A percentile compares a stretch with the other conserved stretches of the same genome.
Evolutionary conservation across 441 rosid genomes (phyloP).

Genomic region (Gossypium aridum): DNA sequence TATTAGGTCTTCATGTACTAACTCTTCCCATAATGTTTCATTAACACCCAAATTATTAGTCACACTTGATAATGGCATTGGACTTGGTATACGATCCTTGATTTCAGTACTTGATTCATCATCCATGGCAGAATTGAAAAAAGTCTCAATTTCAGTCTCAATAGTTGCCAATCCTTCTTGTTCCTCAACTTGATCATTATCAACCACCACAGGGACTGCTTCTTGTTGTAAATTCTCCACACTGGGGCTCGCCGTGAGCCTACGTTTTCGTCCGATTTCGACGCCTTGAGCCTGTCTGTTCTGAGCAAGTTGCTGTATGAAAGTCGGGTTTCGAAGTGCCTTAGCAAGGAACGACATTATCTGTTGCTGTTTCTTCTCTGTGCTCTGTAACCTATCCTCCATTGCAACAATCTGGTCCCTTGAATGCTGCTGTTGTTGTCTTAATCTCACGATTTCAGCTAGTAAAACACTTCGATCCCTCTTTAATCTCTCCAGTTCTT

Average conservation of each 20-base stretch:
- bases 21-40: conserved; percentile 41
- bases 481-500: conserved; percentile 53
- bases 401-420: conserved; percentile 37
- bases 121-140: conserved; percentile 36
- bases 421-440: conserved; percentile 70
- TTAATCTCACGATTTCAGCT: conserved; percentile 52
- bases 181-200: conserved; percentile 9
- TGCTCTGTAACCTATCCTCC: conserved; percentile 41
- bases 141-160: conserved; percentile 39
- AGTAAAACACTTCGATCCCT: conserved; percentile 51
- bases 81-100: conserved; percentile 12
- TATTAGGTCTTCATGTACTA: conserved; percentile 32
- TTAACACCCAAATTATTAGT: conserved; percentile 21
- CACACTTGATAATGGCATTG: conserved; percentile 11
- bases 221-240: conserved; percentile 41
- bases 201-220: conserved; percentile 6
- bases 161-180: conserved; percentile 20
- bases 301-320: conserved; percentile 41
- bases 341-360: conserved; percentile 70
- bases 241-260: conserved; percentile 46
- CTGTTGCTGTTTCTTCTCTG: conserved; percentile 71
- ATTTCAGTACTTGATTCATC: conserved; percentile 36
- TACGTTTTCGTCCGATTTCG: conserved; percentile 48
- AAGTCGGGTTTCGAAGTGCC: conserved; percentile 48
- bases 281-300: conserved; percentile 29